Evolutionary conservation across 352 stramenopile genomes (phyloP).

Genomic region (Phytophthora sojae): DNA sequence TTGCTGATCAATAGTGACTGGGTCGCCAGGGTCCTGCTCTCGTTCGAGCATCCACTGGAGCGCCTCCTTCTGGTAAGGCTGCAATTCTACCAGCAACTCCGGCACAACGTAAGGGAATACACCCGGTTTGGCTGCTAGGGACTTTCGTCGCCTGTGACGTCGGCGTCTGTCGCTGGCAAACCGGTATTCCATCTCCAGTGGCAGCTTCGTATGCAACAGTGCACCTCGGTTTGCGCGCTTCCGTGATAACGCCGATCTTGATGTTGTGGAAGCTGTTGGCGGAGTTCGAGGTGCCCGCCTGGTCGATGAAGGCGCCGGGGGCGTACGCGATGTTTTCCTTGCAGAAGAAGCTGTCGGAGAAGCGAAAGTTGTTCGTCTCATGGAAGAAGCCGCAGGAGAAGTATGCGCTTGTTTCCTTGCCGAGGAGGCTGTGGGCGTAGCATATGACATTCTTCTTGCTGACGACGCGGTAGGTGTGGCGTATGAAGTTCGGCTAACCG

Average conservation of each 20-base stretch:
- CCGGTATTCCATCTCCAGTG: conserved; percentile 64
- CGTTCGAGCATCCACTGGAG: conserved; percentile 90
- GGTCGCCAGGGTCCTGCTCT: conserved; percentile 42
- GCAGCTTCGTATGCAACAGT: conserved; percentile 67
- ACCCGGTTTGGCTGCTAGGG: conserved; percentile 44
- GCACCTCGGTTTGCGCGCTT: conserved; percentile 39
- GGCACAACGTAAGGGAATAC: conserved; percentile 55
- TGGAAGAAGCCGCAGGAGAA: conserved; percentile 14
- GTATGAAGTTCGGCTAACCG: conserved; percentile 12
- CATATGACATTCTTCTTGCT: conserved; percentile 14
- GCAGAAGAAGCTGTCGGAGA: conserved; percentile 26
- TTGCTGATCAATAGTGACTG: conserved; percentile 44
- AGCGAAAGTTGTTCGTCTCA: conserved; percentile 24
- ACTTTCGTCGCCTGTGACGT: conserved; percentile 53
- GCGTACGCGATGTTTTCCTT: conserved; percentile 20
- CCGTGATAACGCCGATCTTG: conserved; percentile 27
- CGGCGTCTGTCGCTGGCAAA: conserved; percentile 63
- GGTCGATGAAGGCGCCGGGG: conserved; percentile 5
- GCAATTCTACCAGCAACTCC: conserved; percentile 67
- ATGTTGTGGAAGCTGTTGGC: conserved; percentile 19
- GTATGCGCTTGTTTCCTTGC: conserved; percentile 17
- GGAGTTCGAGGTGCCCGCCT: conserved; percentile 16
- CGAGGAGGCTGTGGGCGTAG: conserved; percentile 19
- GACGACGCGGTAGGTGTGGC: conserved; percentile 15
- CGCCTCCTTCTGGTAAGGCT: conserved; percentile 86